Conservation (phyloP, 2,329 filamentous ascomycete species). For the Monosporascus sp. region DNA sequence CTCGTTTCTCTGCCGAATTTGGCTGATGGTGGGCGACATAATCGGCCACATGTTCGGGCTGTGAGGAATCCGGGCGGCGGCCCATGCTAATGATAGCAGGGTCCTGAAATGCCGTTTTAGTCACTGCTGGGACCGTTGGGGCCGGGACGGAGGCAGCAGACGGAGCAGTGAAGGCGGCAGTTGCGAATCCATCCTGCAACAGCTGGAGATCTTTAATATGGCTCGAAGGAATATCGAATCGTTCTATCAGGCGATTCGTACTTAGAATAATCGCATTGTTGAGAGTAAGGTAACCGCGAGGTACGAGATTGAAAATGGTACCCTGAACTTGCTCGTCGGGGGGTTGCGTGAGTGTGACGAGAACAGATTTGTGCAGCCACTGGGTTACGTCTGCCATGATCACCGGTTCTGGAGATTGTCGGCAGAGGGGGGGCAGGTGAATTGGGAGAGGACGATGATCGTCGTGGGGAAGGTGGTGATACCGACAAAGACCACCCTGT, state of each 20-base stretch:
- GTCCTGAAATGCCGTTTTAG: conserved; percentile 59
- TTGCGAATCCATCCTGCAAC: neutral
- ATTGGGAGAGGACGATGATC: too few species aligned
- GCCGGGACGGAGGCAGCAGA: conserved; percentile 17
- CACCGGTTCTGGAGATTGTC: neutral
- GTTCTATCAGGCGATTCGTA: neutral
- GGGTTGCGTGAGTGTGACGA: neutral
- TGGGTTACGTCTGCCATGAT: neutral
- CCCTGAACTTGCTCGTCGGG: neutral
- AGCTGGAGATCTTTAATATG: conserved; percentile 22
- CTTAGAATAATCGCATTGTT: neutral
- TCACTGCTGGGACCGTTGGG: conserved; percentile 16
- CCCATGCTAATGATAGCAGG: conserved; percentile 75
- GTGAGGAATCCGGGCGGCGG: conserved; percentile 28
- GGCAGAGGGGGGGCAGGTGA: too few species aligned
- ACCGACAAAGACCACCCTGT: too few species aligned
- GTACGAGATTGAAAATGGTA: neutral
- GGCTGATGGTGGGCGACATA: conserved; percentile 19
- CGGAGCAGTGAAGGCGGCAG: conserved; percentile 1
- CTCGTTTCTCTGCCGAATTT: conserved; percentile 27
- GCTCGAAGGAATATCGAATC: neutral
- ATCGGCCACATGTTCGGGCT: conserved; percentile 9
- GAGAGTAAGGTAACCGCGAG: neutral
- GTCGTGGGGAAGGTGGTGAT: too few species aligned
- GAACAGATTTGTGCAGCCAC: neutral